Evolutionary conservation across 306 rosid species (phyloP), one percentile per base, ranked within the genome.

Genomic region (Inga laurina): DNA sequence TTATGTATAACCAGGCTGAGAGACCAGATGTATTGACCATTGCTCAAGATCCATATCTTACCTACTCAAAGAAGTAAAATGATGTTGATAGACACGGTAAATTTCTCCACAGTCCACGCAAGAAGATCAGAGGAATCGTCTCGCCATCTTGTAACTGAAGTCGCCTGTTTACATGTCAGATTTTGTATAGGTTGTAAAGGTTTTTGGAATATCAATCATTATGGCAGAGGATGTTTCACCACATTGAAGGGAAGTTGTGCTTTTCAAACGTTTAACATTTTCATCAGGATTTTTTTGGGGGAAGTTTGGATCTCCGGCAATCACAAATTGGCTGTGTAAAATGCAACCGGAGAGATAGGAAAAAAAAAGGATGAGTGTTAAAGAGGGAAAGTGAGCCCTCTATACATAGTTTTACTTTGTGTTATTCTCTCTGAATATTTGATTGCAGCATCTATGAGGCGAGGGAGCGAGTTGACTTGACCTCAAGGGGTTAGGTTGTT

Each of bases 21-120:
- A 93, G 99, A 82, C 97, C 99, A 15, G 99, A 97, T 83, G 99
- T 97, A 19, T 84, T 94, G 77, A 87, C 90, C 22, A 81, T 94
- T 86, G 94, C 98, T 37, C 99, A 91, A 90, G 99, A 97, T 85
- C 92, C 95, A 44, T 97, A 94, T 88, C 98, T 94, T 83, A 85
- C 89, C 5, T 94, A 90, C 87, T 74, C 90, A 21, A 97, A 97
- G 88, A 97, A 91, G 91, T 91, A 72, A 67, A 16, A 79, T 69
- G 79, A 68, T 68, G 61, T 70, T 81, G 59, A 57, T 72, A 72
- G 81, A 68, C 70, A 78, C 75, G 78, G 80, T 76, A 41, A 65
- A 86, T 70, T 71, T 75, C 66, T 34, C 49, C 57, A 76, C 39
- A 44, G 82, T 61, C 61, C 71, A 10, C 61, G 43, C 45, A 24